Evolutionary conservation across 1,139 yeast genomes (phyloP).

Genomic region (Debaryomyces sp.): DNA sequence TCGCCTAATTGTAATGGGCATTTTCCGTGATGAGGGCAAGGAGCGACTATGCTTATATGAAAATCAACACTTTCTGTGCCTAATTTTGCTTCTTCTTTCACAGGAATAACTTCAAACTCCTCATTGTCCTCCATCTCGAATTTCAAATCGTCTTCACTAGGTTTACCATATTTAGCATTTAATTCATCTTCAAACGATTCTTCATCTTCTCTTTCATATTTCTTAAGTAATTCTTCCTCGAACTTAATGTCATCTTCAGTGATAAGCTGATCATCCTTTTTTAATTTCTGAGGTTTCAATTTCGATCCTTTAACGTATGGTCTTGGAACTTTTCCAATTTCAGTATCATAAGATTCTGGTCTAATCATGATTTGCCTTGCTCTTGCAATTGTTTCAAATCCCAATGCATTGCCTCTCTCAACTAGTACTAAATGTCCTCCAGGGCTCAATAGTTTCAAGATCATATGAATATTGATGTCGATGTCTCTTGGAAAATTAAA

Average conservation of each 20-base stretch:
- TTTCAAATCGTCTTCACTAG: constrained; percentile 45
- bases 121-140: constrained; percentile 51
- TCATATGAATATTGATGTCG: constrained; percentile 65
- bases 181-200: constrained; percentile 39
- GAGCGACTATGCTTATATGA: constrained; percentile 73
- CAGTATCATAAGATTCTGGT: constrained; percentile 66
- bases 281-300: constrained; percentile 41
- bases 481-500: constrained; percentile 70
- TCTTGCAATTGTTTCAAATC: constrained; percentile 85
- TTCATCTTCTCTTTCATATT: constrained; percentile 27
- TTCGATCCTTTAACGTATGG: constrained; percentile 63
- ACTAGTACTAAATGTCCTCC: constrained; percentile 76
- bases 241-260: constrained; percentile 35
- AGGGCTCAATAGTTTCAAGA: constrained; percentile 66
- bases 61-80: constrained; percentile 41
- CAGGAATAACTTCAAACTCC: constrained; percentile 41
- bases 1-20: constrained; percentile 87
- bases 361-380: constrained; percentile 88
- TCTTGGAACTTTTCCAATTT: constrained; percentile 68
- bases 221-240: constrained; percentile 34
- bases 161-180: constrained; percentile 42
- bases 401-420: constrained; percentile 89
- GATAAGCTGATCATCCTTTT: constrained; percentile 39
- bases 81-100: constrained; percentile 17
- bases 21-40: constrained; percentile 85